These are phyloP conservation scores for Blastobotrys persicus DNA, from an alignment of 1,139 yeast species.

Conservation along the genomic window DNA sequence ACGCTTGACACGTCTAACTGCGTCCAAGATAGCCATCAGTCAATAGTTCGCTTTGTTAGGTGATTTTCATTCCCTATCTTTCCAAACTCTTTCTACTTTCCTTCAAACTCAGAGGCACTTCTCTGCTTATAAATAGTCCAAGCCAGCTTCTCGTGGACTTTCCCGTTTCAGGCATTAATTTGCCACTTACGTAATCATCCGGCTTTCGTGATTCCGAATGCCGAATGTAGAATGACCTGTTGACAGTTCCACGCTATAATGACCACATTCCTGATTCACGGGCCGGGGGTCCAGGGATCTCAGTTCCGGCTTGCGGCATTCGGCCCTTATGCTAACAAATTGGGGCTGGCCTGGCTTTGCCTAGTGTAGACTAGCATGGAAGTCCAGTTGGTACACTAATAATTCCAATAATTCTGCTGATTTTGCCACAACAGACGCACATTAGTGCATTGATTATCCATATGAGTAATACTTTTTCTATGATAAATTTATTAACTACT, in stretches of 20 bases:
- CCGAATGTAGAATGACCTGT: neutral
- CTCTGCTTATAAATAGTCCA: neutral
- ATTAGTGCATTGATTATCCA: no score
- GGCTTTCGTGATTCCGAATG: neutral
- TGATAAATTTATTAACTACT: no score
- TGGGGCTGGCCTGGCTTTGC: no score
- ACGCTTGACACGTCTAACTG: neutral
- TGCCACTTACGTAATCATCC: neutral
- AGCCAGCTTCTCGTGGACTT: neutral
- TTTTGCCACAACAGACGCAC: no score
- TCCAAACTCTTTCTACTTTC: neutral
- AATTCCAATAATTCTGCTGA: no score
- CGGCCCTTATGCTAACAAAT: no score
- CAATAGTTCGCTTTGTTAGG: neutral
- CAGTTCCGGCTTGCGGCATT: no score
- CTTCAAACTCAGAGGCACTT: neutral
- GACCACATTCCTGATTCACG: no score
- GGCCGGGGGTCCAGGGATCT: no score
- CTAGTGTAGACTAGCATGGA: no score
- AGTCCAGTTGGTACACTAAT: no score
- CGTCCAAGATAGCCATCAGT: neutral
- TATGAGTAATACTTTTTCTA: no score
- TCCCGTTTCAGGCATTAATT: neutral
- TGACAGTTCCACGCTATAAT: neutral
- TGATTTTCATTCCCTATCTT: neutral